Percentiles rank a stretch among this genome's conserved stretches.
These are phyloP conservation scores for Ogataea neopini DNA, from an alignment of 805 yeast species.

Conservation along the genomic window DNA sequence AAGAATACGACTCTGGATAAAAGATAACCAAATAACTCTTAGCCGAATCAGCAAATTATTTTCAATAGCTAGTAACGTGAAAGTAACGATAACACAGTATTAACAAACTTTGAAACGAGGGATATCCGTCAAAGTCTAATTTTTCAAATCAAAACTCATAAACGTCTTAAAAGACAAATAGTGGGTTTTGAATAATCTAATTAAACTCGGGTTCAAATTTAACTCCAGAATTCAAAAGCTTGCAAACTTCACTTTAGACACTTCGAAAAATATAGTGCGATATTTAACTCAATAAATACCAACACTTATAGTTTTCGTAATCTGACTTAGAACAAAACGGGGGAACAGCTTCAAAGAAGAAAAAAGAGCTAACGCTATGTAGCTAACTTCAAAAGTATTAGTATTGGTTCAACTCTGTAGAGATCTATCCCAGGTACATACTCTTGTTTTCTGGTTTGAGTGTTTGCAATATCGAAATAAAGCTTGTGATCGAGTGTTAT, in stretches of 20 bases:
- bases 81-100: constrained; percentile 23
- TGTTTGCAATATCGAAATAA: constrained; percentile 7
- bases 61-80: constrained; percentile 25
- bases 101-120: constrained; percentile 33
- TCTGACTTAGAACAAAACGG: constrained; percentile 13
- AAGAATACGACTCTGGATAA: constrained; percentile 6
- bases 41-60: constrained; percentile 8
- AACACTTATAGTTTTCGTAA: constrained; percentile 2
- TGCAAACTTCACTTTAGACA: constrained; percentile 19
- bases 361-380: constrained; percentile 7
- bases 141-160: background rate
- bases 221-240: constrained; percentile 30
- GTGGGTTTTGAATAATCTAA: background rate
- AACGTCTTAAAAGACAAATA: background rate
- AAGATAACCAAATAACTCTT: constrained; percentile 18
- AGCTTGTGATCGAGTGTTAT: constrained; percentile 4
- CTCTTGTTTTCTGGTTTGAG: constrained; percentile 10
- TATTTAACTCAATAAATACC: constrained; percentile 30
- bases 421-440: constrained; percentile 1
- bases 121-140: constrained; percentile 38
- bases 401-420: background rate
- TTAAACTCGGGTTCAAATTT: constrained; percentile 31
- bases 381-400: constrained; percentile 1
- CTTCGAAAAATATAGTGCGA: constrained; percentile 17
- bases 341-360: constrained; percentile 15